phyloP scores from a whole-genome alignment of 805 yeast species.

The Candida chauliodis region DNA sequence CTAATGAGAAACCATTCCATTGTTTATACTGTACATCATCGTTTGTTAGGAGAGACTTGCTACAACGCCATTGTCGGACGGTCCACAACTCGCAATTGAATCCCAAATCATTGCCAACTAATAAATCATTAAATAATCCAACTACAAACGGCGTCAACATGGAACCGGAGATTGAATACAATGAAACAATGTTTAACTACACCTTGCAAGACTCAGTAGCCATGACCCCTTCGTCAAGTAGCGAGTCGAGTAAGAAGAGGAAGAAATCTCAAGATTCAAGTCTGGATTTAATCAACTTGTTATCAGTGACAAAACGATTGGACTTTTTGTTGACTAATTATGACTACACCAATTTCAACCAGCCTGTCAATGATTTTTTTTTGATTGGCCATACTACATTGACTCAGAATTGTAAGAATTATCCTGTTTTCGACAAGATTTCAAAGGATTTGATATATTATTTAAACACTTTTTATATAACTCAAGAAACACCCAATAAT shows the following conservation, averaged over 20 bases:
- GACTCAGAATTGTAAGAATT: conserved; percentile 11
- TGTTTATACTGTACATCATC: conserved; percentile 67
- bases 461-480: conserved; percentile 17
- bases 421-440: conserved; percentile 18
- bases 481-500: neutral
- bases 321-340: conserved; percentile 13
- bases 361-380: conserved; percentile 23
- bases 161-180: neutral
- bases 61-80: conserved; percentile 75
- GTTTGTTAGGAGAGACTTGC: conserved; percentile 73
- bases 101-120: conserved; percentile 9
- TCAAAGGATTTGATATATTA: conserved; percentile 19
- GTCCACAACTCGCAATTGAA: conserved; percentile 50
- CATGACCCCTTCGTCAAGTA: conserved; percentile 1
- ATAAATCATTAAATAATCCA: conserved; percentile 12
- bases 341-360: conserved; percentile 14
- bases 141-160: conserved; percentile 5
- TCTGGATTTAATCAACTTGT: conserved; percentile 24
- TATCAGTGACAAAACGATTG: conserved; percentile 26
- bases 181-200: neutral
- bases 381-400: conserved; percentile 30
- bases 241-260: neutral
- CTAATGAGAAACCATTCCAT: conserved; percentile 75
- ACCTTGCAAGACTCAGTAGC: neutral
- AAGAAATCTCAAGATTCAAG: neutral